Evolutionary conservation across 129 eudicot genomes (phyloP), one percentile per base, ranked within the genome.

Genomic region (Scalesia atractyloides): DNA sequence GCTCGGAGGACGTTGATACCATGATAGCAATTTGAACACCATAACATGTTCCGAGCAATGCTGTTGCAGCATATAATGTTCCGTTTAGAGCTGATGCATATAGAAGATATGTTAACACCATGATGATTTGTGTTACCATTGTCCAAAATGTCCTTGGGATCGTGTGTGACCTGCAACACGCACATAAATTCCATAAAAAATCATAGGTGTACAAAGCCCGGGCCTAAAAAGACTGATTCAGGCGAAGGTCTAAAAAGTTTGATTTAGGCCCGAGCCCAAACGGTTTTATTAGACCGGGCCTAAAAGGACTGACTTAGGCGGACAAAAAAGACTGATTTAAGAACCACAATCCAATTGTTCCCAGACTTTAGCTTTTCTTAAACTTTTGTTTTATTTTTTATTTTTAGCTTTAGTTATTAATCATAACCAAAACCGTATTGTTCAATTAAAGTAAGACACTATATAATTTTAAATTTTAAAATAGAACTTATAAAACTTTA

Each of bases 1-100:
- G 94, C 80, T 94, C 99, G 1, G 99, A 94, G 17, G 94, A 86
- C 22, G 99, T 94, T 22, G 99, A 96, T 66, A 94, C 85, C 99
- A 94, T 88, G 53, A 94, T 79, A 5, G 88, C 91, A 67, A 88
- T 81, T 80, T 94, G 99, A 77, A 90, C 86, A 11, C 99, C 99
- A 49, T 69, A 94, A 83, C 97, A 94, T 56, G 90, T 79, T 18
- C 99, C 99, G 26, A 94, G 93, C 73, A 90, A 83, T 18, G 91
- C 93, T 17, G 96, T 94, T 75, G 97, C 96, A 16, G 78, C 84
- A 51, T 88, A 84, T 57, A 88, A 82, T 2, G 97, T 90, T 53
- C 99, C 97, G n/a, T 49, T 69, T 20, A 94, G 69, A 79, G 97
- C 91, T 41, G 96, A 94, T 58, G 93, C 97, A 39, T 88, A 94